A percentile compares a stretch with the other conserved stretches of the same genome.
Conservation (phyloP, 345 rosid genomes). For the Trapa incisa region DNA sequence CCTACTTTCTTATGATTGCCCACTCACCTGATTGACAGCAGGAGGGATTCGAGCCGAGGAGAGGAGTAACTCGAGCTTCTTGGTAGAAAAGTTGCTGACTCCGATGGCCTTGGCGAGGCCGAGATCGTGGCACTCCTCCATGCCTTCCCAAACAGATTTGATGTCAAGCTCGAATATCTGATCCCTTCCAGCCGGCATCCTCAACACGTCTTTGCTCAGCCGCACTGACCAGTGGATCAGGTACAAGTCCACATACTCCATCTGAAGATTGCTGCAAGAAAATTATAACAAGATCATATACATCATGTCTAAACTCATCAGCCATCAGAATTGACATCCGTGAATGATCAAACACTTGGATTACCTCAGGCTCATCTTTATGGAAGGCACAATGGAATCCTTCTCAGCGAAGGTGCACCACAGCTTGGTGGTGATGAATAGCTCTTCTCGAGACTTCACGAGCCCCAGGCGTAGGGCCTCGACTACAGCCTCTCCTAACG, state of each 20-base stretch:
- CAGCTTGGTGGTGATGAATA: slow-evolving; percentile 22
- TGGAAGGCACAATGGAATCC: slow-evolving; percentile 13
- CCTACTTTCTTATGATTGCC: no score
- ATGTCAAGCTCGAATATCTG: slow-evolving; percentile 16
- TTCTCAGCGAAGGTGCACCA: slow-evolving; percentile 12
- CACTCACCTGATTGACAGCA: slow-evolving; percentile 13
- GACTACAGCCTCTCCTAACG: slow-evolving; percentile 13
- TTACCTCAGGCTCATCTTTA: slow-evolving; percentile 19
- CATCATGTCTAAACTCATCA: background rate
- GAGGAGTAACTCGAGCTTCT: slow-evolving; percentile 14
- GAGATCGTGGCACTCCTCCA: slow-evolving; percentile 20
- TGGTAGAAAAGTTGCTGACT: slow-evolving; percentile 16
- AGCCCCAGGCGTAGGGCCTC: slow-evolving; percentile 18
- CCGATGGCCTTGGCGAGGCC: slow-evolving; percentile 22
- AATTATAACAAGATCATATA: background rate
- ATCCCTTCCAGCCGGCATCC: slow-evolving; percentile 4
- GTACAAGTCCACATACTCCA: slow-evolving; percentile 25
- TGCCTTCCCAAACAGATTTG: slow-evolving; percentile 25
- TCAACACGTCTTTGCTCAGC: slow-evolving; percentile 10
- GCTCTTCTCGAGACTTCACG: slow-evolving; percentile 23
- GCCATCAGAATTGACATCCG: background rate
- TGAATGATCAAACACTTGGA: background rate
- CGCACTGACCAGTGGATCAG: slow-evolving; percentile 23
- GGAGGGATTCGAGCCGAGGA: slow-evolving; percentile 21
- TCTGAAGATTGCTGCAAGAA: slow-evolving; percentile 15